Base-by-base conservation (phyloP, 2,329 filamentous ascomycete genomes). In the Cryphonectria radicalis region DNA sequence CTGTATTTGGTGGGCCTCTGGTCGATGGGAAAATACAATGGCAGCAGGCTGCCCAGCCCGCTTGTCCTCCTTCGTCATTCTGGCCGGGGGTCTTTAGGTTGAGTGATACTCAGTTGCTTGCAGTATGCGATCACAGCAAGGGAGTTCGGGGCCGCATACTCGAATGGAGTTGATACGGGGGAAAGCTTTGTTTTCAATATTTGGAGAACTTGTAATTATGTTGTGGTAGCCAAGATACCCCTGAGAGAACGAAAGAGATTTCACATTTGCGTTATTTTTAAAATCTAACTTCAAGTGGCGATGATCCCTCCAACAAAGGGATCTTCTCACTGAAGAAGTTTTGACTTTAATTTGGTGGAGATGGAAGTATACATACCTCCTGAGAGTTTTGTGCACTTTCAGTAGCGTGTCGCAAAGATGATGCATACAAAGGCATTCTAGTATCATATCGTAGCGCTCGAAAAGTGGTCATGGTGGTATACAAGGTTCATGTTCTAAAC, bases 1-100 rank as follows among this genome's bases (percentile, higher is more conserved):
- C 78, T 1, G 78, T 82, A 0, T 84, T 83, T 43, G 70, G 70
- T 2, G 68, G 59, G 17, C 62, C 68, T 59, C 63, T 46, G 14
- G 35, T 68, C 2, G 55, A 76, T 14, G 75, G 74, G 6, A 37
- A 28, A 6, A 67, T 73, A 46, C 73, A 73, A 14, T 73, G 69
- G 63, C 69, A 67, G 55, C 63, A 66, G 62, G 40, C 55, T 11
- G 63, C 71, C 1, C 63, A 69, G 19, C 53, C 57, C 3, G 69
- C 67, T 17, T 70, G 66, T 32, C 40, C 63, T 10, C 59, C 62
- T 1, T 43, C 55, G 13, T 73, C 66, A 14, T 68, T 73, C 28
- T 73, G 71, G 71, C 71, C 71, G 1, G 71, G 71, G 19, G 67
- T 73, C 40, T 69, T 73, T 50, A 69, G 59, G 57, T 59, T 69